Conservation (phyloP, 169 alveolate genomes). For the Cystoisospora suis region DNA sequence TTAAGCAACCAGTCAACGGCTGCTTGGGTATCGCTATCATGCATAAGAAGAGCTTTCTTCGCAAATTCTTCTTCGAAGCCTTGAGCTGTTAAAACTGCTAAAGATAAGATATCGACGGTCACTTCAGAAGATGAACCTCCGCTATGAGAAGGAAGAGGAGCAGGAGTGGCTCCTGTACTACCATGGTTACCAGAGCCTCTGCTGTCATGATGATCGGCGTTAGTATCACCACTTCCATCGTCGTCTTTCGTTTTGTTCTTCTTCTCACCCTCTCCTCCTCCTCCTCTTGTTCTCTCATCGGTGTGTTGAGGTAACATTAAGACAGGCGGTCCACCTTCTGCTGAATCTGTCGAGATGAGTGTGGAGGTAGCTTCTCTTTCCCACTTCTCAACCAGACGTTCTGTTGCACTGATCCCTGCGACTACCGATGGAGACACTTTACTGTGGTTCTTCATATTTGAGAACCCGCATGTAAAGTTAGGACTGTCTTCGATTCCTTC, state of each 20-base stretch:
- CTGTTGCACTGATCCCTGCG: slow-evolving; percentile 23
- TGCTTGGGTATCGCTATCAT: slow-evolving; percentile 68
- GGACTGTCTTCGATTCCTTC: background rate
- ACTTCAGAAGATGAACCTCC: background rate
- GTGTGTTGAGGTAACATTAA: background rate
- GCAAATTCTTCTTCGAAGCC: slow-evolving; percentile 70
- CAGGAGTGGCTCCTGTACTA: background rate
- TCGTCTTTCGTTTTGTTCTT: background rate
- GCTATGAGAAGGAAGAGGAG: too few relatives aligned
- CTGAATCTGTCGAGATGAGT: background rate
- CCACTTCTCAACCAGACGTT: slow-evolving; percentile 41
- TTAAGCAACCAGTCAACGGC: slow-evolving; percentile 67
- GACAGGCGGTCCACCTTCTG: slow-evolving; percentile 5
- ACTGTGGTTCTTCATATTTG: too few relatives aligned
- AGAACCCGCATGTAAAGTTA: too few relatives aligned
- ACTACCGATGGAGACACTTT: slow-evolving; percentile 22
- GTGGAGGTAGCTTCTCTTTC: slow-evolving; percentile 29
- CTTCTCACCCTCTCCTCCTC: background rate
- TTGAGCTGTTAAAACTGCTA: slow-evolving; percentile 64
- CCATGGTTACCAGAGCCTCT: background rate
- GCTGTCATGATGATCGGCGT: background rate
- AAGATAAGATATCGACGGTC: slow-evolving; percentile 66
- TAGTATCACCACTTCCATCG: background rate
- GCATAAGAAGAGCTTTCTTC: slow-evolving; percentile 60
- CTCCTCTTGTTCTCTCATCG: background rate